These are phyloP conservation scores for Malassezia japonica DNA, from an alignment of 1,284 basidiomycete species.

Conservation along the genomic window DNA sequence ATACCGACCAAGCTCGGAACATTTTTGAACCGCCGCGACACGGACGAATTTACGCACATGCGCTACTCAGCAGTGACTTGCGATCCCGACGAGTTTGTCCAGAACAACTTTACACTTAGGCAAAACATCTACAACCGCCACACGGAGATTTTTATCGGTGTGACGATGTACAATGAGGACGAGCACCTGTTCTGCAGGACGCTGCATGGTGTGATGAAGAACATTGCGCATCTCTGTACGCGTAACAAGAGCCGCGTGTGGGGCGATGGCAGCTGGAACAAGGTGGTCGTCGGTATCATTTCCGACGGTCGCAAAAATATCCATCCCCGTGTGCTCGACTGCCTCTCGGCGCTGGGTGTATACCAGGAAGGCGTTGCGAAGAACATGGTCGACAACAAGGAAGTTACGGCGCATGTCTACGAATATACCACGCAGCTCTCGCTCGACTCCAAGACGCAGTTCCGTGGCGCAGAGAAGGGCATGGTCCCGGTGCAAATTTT, in stretches of 20 bases:
- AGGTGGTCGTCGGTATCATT: slow-evolving; percentile 58
- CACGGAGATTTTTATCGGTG: slow-evolving; percentile 43
- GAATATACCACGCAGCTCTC: slow-evolving; percentile 62
- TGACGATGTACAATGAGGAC: slow-evolving; percentile 46
- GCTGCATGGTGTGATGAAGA: slow-evolving; percentile 46
- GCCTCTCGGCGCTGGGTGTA: slow-evolving; percentile 66
- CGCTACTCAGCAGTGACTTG: slow-evolving; percentile 31
- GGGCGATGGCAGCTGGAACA: slow-evolving; percentile 59
- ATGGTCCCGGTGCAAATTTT: slow-evolving; percentile 75
- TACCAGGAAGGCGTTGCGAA: slow-evolving; percentile 91
- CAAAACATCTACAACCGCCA: slow-evolving; percentile 43
- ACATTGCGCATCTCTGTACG: slow-evolving; percentile 60
- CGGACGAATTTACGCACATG: slow-evolving; percentile 51
- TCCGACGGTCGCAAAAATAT: slow-evolving; percentile 86
- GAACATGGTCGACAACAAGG: slow-evolving; percentile 71
- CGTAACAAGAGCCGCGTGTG: slow-evolving; percentile 75
- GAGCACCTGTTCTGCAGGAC: slow-evolving; percentile 38
- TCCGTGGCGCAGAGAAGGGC: slow-evolving; percentile 69
- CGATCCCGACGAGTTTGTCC: slow-evolving; percentile 23
- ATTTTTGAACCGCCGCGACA: slow-evolving; percentile 68
- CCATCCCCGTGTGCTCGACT: slow-evolving; percentile 89
- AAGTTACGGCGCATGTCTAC: slow-evolving; percentile 84
- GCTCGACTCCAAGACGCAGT: slow-evolving; percentile 67
- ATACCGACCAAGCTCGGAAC: slow-evolving; percentile 34
- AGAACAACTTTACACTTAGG: slow-evolving; percentile 39